Percentiles rank a stretch among this genome's conserved stretches.
Conservation (phyloP, 768 basidiomycete species). For the Porphyrellus cyaneotinctus region DNA sequence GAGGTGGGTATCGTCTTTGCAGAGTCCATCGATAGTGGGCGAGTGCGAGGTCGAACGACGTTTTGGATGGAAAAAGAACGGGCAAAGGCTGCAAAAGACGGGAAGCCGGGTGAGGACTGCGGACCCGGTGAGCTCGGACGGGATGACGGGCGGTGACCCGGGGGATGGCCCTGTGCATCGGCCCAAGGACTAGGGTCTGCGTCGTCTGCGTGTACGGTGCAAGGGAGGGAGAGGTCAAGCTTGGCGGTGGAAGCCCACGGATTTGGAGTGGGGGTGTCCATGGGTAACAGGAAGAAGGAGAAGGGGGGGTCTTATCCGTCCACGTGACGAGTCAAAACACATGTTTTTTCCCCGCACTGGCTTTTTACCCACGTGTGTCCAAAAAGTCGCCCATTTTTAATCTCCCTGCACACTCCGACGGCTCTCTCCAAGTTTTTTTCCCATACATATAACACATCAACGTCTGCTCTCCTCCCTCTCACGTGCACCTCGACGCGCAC, state of each 20-base stretch:
- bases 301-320: not conserved
- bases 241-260: too few species aligned
- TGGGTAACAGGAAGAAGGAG: too few species aligned
- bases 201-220: not conserved
- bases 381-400: conserved; percentile 17
- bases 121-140: not conserved
- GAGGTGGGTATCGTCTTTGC: not conserved
- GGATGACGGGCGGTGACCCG: not conserved
- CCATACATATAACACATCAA: not conserved
- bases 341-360: not conserved
- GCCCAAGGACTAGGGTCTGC: not conserved
- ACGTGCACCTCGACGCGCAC: conserved; percentile 5
- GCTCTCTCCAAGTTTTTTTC: not conserved
- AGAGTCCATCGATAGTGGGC: conserved; percentile 7
- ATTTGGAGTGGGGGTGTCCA: too few species aligned
- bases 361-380: too few species aligned
- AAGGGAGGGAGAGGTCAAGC: too few species aligned
- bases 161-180: not conserved
- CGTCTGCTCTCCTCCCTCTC: too few species aligned
- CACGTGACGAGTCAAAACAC: conserved; percentile 3
- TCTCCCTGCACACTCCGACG: conserved; percentile 10
- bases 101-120: not conserved
- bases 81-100: conserved; percentile 49
- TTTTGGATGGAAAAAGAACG: conserved; percentile 57
- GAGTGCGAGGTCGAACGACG: conserved; percentile 21